Evolutionary conservation across 345 rosid species (phyloP).

Genomic region (Rhodomyrtus tomentosa): DNA sequence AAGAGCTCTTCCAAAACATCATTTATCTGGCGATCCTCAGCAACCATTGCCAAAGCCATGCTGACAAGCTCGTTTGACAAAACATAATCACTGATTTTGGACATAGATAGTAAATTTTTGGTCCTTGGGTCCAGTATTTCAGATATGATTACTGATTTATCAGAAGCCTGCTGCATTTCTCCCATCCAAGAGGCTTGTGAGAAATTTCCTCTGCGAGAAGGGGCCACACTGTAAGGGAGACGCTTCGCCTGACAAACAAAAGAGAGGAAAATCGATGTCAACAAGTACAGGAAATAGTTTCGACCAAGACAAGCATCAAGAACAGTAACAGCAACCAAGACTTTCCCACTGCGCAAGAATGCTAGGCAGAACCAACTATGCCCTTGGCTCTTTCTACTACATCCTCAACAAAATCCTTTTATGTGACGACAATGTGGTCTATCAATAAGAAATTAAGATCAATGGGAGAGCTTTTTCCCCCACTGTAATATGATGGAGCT

Average conservation of each 20-base stretch:
- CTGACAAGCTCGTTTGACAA: conserved; percentile 71
- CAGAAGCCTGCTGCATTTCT: conserved; percentile 77
- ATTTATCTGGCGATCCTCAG: conserved; percentile 70
- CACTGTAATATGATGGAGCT: neutral
- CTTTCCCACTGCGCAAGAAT: neutral
- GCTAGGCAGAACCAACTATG: neutral
- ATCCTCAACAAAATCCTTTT: neutral
- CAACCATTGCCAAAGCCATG: conserved; percentile 82
- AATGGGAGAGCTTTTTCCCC: neutral
- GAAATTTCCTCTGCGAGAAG: conserved; percentile 29
- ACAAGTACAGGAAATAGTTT: neutral
- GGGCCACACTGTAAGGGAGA: conserved; percentile 35
- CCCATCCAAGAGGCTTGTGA: conserved; percentile 64
- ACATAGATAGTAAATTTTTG: conserved; percentile 50
- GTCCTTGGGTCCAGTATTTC: conserved; percentile 75
- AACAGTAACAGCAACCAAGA: neutral
- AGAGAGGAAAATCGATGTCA: neutral
- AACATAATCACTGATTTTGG: conserved; percentile 67
- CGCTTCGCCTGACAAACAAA: conserved; percentile 46
- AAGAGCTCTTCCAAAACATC: conserved; percentile 61
- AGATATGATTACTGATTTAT: conserved; percentile 55
- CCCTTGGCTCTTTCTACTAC: neutral
- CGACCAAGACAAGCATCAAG: neutral
- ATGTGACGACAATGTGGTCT: neutral
- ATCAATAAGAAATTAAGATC: neutral